A percentile compares a stretch with the other conserved stretches of the same genome.
phyloP scores from a whole-genome alignment of 2,329 filamentous ascomycete species.

The Cladophialophora exuberans region DNA sequence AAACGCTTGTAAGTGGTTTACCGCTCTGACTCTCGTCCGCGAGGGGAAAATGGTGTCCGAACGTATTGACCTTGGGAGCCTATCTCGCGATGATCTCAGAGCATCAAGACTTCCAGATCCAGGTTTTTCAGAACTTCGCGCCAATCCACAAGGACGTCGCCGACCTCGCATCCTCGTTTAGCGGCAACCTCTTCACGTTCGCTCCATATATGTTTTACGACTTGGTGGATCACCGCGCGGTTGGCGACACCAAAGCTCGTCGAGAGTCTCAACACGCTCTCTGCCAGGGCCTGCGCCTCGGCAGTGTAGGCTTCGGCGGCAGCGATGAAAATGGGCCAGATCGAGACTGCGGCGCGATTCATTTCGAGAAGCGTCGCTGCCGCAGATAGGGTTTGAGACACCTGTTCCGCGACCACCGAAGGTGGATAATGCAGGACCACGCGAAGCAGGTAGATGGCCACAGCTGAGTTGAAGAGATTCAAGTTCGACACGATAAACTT shows the following conservation, averaged over 20 bases:
- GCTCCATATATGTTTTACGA: slow-evolving; percentile 16
- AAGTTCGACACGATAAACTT: slow-evolving; percentile 18
- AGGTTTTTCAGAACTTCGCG: slow-evolving; percentile 10
- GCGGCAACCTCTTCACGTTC: slow-evolving; percentile 12
- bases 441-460: slow-evolving; percentile 19
- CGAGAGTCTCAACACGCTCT: slow-evolving; percentile 13
- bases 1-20: neutral
- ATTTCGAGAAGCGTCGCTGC: slow-evolving; percentile 12
- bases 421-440: slow-evolving; percentile 14
- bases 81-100: slow-evolving; percentile 8
- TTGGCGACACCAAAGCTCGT: slow-evolving; percentile 14
- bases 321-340: slow-evolving; percentile 23
- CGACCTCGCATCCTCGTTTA: slow-evolving; percentile 9
- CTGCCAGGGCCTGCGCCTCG: slow-evolving; percentile 16
- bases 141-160: slow-evolving; percentile 14
- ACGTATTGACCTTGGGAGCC: neutral
- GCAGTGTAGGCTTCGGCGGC: slow-evolving; percentile 18
- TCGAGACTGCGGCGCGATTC: slow-evolving; percentile 16
- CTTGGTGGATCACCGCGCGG: slow-evolving; percentile 11
- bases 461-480: slow-evolving; percentile 14
- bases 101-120: slow-evolving; percentile 13
- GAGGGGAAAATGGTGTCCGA: slow-evolving; percentile 1
- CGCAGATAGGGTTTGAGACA: slow-evolving; percentile 6
- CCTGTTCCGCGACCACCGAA: slow-evolving; percentile 12
- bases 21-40: neutral